Evolutionary conservation across 768 basidiomycete species (phyloP), one percentile per base, ranked within the genome.

Genomic region (Leccinellum albellum): DNA sequence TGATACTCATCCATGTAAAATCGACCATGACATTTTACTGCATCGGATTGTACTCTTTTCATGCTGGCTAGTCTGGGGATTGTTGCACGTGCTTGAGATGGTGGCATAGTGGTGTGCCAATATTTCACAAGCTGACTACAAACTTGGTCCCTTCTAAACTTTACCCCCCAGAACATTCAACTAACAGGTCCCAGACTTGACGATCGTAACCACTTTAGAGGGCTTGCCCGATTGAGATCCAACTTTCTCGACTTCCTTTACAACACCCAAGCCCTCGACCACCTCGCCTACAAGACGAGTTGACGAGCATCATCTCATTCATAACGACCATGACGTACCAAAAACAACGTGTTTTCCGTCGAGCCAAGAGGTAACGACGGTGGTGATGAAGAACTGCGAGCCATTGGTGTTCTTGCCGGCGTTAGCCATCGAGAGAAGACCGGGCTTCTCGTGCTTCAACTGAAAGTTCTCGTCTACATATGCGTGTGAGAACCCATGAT

Each of bases 301-400:
- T 8, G 26, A n/a, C 23, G 44, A 15, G 15, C 15, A 13, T 10
- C 15, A n/a, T 47, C 4, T 24, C 31, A 23, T 37, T 28, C 17
- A 32, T 62, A 17, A n/a, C 28, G 24, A 24, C 15, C n/a, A n/a
- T n/a, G 17, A 45, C 69, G 47, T 64, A 84, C 93, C 94, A 66
- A 96, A 94, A 49, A 95, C 92, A 73, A 92, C 88, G 73, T 93
- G 87, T 55, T 79, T 81, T 56, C 86, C 87, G 69, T 94, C 89
- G 57, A 94, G 83, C 90, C 89, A 92, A 35, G 77, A 74, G 3
- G 89, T 89, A 31, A 77, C 74, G 55, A 86, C 85, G 31, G 91
- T 94, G 62, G 89, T 91, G 76, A 94, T 86, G 80, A 96, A 94
- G 82, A 94, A 94, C 73, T 91, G 87, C 14, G 82, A 88, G 20